Base-by-base conservation (phyloP, 2,329 filamentous ascomycete genomes). In the Epicoccum nigrum region DNA sequence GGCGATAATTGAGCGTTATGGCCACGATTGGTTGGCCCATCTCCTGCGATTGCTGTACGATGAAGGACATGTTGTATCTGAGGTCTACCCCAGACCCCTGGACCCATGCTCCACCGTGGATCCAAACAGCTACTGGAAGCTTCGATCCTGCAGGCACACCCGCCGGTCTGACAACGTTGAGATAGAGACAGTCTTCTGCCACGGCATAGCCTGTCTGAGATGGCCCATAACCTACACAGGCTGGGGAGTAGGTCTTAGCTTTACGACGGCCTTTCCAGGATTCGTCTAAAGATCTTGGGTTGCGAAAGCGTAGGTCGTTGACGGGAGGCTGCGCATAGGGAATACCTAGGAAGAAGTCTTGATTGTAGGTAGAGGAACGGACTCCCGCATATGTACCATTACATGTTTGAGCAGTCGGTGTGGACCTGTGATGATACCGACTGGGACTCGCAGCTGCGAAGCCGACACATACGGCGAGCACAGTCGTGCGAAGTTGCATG, bases 81-180 rank as follows among this genome's bases (percentile, higher is more conserved):
- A 12, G 38, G 47, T 55, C 53, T 3, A 20, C 53, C 9, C 31
- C 17, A n/a, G 59, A 64, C 12, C 70, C 71, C 30, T 63, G 45
- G 27, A 65, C 63, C 33, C 74, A 75, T 2, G 67, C 70, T 32
- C 74, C 74, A 9, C 19, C 30, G 9, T 25, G 20, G 3, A 43
- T 34, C 28, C 30, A 34, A 8, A 34, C 30, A 11, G 20, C 13
- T 2, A 25, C 40, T 7, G 40, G 30, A 3, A 34, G 20, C 2
- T 34, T 9, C 1, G 13, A 3, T 6, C 15, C 17, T 3, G 12
- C 74, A 71, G 47, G 60, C 69, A 43, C 75, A 72, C 70, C 70
- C 74, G 20, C 11, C 3, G 42, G 42, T 8, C 30, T 20, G 20
- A 45, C n/a, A n/a, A 65, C 45, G 32, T 64, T 63, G 8, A 65